These are phyloP conservation scores for Tolypocladium album DNA, from an alignment of 2,329 filamentous ascomycete species.

Conservation along the genomic window DNA sequence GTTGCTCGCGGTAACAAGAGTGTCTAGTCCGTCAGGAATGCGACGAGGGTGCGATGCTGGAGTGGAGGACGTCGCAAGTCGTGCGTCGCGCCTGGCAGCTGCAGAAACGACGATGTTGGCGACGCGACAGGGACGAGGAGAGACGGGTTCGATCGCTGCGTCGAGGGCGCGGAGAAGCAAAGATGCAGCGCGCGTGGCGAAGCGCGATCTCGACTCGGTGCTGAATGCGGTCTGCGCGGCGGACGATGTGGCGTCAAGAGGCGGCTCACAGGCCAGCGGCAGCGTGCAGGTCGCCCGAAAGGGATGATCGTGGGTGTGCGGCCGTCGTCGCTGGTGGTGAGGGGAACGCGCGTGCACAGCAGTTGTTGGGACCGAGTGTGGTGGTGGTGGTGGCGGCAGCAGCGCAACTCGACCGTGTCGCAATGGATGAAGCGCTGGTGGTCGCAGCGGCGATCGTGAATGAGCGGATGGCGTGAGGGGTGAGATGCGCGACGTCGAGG, in stretches of 20 bases:
- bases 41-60: slow-evolving; percentile 1
- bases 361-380: not conserved
- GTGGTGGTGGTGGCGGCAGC: not conserved
- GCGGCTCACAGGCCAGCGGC: not conserved
- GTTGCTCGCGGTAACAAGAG: not conserved
- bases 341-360: not conserved
- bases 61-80: not conserved
- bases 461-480: not conserved
- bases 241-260: slow-evolving; percentile 1
- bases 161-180: not conserved
- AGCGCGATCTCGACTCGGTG: not conserved
- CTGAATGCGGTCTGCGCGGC: slow-evolving; percentile 1
- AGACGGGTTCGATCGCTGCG: not conserved
- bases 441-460: not conserved
- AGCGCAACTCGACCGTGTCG: not conserved
- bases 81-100: not conserved
- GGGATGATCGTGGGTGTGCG: not conserved
- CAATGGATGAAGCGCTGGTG: not conserved
- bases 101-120: not conserved
- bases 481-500: not conserved
- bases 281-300: not conserved
- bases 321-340: not conserved
- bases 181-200: not conserved
- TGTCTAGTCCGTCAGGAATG: not conserved
- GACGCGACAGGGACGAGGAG: not conserved